A percentile compares a stretch with the other conserved stretches of the same genome.
phyloP scores from a whole-genome alignment of 2,329 filamentous ascomycete species.

The Phialophora macrospora region DNA sequence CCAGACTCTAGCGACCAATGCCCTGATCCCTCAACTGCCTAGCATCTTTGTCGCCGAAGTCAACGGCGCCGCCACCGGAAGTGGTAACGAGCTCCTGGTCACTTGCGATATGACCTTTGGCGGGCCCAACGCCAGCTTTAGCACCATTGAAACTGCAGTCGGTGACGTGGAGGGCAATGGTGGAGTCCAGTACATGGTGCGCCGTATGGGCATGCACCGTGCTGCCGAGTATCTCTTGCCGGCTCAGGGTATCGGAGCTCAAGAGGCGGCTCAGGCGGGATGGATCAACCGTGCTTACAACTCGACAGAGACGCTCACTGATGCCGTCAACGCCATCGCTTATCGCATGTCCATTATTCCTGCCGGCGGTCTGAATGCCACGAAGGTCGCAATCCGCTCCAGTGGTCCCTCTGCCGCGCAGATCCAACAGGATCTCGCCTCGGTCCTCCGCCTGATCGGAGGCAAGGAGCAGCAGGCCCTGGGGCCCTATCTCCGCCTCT shows the following conservation, averaged over 20 bases:
- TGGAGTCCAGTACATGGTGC: no score
- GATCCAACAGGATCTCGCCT: background rate
- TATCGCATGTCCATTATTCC: conserved; percentile 1
- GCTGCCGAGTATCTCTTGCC: no score
- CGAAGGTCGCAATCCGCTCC: conserved; percentile 3
- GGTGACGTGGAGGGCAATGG: no score
- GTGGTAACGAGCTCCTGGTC: no score
- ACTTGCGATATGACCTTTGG: no score
- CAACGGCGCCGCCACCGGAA: no score
- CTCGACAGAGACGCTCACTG: background rate
- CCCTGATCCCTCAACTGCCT: no score
- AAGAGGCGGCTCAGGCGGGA: conserved; percentile 2
- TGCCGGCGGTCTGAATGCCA: background rate
- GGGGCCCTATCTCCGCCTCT: background rate
- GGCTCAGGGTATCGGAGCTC: background rate
- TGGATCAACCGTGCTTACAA: conserved; percentile 6
- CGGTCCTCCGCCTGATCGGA: background rate
- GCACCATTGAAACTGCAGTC: no score
- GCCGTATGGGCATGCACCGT: no score
- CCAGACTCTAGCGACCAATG: no score
- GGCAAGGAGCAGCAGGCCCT: background rate
- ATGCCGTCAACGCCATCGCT: conserved; percentile 8
- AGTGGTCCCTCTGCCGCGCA: background rate
- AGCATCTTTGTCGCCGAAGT: no score
- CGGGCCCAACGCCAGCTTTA: no score